Evolutionary conservation across 148 eudicot species (phyloP), one percentile per base, ranked within the genome.

Genomic region (Euryodendron excelsum): DNA sequence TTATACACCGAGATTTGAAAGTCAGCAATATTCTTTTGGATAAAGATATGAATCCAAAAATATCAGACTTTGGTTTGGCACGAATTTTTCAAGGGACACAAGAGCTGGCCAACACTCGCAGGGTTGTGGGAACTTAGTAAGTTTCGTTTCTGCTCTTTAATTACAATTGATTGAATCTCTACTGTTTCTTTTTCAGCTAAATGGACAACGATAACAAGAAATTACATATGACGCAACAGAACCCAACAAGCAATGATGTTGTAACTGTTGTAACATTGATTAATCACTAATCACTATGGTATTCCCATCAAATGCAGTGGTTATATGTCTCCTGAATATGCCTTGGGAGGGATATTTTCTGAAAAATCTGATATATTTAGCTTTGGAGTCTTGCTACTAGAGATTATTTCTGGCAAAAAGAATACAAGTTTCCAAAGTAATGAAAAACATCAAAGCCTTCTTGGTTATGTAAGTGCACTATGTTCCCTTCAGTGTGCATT

Each of bases 361-460:
- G 79, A 81, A 25, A 76, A 81, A 61, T 69, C 76, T 12, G 83
- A 81, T 33, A 76, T 81, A 7, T 81, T 81, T 17, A 81, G 80
- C 63, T 81, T 75, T 50, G 83, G 80, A 13, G 71, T 81, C 33
- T 41, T 81, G 62, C 14, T 75, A 5, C 34, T 81, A 5, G 80
- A 76, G 63, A 75, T 81, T 17, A 31, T 62, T 13, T 67, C 31
- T 23, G 72, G 83, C 21, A 47, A 44, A 70, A 59, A 52, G 25
- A 81, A 69, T 59, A 58, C 79, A 1, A 76, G 76, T 55, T 79
- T 62, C 64, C 11, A 14, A n/a, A 3, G 33, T 5, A 33, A 77
- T 34, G 52, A 77, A 11, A 11, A 67, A 7, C 56, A 17, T 36
- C 30, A 17, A 7, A 78, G 60, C 65, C 82, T 82, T 33, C 67